These are phyloP conservation scores for Rostrohypoxylon terebratum DNA, from an alignment of 495 filamentous ascomycete genomes.

Conservation along the genomic window DNA sequence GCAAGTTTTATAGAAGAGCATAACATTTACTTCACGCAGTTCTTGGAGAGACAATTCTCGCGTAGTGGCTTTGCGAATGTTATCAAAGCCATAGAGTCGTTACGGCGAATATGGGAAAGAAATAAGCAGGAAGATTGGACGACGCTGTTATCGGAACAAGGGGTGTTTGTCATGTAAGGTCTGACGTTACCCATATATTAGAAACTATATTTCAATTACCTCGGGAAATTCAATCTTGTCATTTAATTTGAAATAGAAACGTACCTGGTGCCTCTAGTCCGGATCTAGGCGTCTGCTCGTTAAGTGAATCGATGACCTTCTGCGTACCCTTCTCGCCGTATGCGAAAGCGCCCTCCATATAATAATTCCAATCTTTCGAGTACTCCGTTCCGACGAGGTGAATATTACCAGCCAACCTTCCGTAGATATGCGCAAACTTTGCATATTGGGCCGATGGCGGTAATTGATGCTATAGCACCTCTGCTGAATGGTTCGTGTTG, in stretches of 20 bases:
- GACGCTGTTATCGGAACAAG: conserved; percentile 5
- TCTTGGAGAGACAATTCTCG: conserved; percentile 8
- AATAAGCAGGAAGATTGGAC: conserved; percentile 9
- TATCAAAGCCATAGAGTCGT: background rate
- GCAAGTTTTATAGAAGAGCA: conserved; percentile 4
- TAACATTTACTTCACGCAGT: background rate
- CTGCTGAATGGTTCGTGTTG: conserved; percentile 32
- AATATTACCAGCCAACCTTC: conserved; percentile 47
- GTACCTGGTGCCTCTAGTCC: background rate
- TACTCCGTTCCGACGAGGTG: conserved; percentile 62
- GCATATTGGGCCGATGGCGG: conserved; percentile 48
- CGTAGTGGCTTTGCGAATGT: conserved; percentile 7
- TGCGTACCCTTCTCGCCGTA: conserved; percentile 53
- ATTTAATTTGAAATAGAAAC: background rate
- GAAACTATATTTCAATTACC: background rate
- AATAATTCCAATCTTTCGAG: conserved; percentile 57
- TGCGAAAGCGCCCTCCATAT: conserved; percentile 61
- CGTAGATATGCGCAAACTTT: conserved; percentile 42
- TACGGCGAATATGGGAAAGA: conserved; percentile 6
- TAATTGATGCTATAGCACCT: conserved; percentile 40
- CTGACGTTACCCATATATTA: background rate
- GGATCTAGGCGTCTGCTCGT: conserved; percentile 5
- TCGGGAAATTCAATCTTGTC: background rate
- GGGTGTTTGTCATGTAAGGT: conserved; percentile 11
- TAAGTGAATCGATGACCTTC: conserved; percentile 49